Conservation (phyloP, 1,284 basidiomycete genomes). For the Apiotrichum porosum region DNA sequence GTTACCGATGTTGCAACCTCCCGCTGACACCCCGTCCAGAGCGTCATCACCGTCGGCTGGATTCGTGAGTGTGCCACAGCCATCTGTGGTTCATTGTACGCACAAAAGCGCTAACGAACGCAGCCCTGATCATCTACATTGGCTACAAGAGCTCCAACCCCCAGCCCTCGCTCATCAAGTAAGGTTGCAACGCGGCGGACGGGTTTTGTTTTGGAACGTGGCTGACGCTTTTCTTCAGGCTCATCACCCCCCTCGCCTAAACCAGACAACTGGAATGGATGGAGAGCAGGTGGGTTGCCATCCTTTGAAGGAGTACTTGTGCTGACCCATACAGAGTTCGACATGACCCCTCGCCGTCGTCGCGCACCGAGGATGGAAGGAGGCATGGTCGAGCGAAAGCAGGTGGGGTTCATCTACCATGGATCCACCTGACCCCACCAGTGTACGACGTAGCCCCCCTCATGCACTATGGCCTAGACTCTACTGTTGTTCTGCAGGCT, state of each 20-base stretch:
- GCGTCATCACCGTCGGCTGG: slow-evolving; percentile 84
- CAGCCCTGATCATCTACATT: slow-evolving; percentile 72
- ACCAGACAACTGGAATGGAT: neutral
- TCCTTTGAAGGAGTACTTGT: too few relatives aligned
- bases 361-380: too few relatives aligned
- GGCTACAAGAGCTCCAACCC: slow-evolving; percentile 84
- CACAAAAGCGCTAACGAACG: too few relatives aligned
- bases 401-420: neutral
- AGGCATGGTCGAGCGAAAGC: neutral
- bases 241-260: slow-evolving; percentile 84
- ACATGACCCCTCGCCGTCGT: too few relatives aligned
- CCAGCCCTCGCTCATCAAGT: slow-evolving; percentile 91
- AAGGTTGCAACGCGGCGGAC: slow-evolving; percentile 32
- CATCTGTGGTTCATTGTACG: too few relatives aligned
- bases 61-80: slow-evolving; percentile 48
- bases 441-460: slow-evolving; percentile 13
- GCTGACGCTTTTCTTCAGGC: slow-evolving; percentile 50
- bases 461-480: slow-evolving; percentile 10
- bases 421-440: neutral
- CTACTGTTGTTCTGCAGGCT: too few relatives aligned
- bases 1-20: too few relatives aligned
- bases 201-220: neutral
- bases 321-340: too few relatives aligned
- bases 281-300: neutral
- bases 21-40: slow-evolving; percentile 54